Conservation (phyloP, 768 basidiomycete species). For the Boletus sensibilis region DNA sequence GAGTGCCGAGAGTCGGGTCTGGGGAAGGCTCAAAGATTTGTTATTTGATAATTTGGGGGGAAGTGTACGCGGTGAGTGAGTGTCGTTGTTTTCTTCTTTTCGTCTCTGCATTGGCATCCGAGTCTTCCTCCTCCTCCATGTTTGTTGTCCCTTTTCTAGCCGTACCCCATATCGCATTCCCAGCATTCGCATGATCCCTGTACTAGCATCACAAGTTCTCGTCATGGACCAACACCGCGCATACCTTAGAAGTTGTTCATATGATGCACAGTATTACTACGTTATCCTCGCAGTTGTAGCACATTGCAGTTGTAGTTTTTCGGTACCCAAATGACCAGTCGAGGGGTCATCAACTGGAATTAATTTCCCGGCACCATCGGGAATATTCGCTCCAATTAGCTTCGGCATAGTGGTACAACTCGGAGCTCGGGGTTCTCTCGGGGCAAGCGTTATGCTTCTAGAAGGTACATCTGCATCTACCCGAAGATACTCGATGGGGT, state of each 20-base stretch:
- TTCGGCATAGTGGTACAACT: constrained; percentile 19
- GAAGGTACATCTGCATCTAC: constrained; percentile 21
- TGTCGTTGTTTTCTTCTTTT: neutral
- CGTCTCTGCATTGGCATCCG: constrained; percentile 6
- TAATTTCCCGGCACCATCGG: neutral
- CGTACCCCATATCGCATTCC: constrained; percentile 22
- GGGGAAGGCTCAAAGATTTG: constrained; percentile 31
- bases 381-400: neutral
- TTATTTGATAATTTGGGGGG: constrained; percentile 28
- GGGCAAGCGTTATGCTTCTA: constrained; percentile 9
- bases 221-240: constrained; percentile 26
- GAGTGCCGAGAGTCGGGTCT: constrained; percentile 22
- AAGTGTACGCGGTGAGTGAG: constrained; percentile 22
- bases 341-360: constrained; percentile 6
- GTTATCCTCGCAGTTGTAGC: constrained; percentile 24
- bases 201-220: constrained; percentile 17
- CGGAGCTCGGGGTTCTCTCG: constrained; percentile 3
- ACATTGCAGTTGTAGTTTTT: constrained; percentile 18
- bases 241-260: constrained; percentile 22
- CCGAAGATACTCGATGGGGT: constrained; percentile 11
- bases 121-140: constrained; percentile 1
- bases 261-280: constrained; percentile 17
- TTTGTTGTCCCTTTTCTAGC: constrained; percentile 5
- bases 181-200: constrained; percentile 27
- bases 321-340: constrained; percentile 5